Conservation (phyloP, 176 grass and related monocot species). For the Hsuehochloa calcarea region DNA sequence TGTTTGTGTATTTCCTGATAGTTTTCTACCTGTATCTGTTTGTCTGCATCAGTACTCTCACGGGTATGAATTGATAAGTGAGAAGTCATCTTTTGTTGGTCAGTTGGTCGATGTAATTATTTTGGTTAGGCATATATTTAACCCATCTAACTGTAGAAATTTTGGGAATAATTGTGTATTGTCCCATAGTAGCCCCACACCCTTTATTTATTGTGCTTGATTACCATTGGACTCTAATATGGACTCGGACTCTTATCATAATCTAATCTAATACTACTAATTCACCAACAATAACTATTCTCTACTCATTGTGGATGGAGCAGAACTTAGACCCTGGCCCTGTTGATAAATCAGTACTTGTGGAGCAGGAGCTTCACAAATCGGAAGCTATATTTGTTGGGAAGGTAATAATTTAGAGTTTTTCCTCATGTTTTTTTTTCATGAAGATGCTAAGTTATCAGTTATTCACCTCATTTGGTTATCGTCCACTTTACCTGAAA, state of each 20-base stretch:
- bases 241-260: neutral
- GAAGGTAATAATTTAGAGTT: constrained; percentile 30
- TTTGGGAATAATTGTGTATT: neutral
- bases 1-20: neutral
- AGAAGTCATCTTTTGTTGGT: neutral
- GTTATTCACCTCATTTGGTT: neutral
- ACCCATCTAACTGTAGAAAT: neutral
- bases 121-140: neutral
- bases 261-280: neutral
- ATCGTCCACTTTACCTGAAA: neutral
- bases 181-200: neutral
- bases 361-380: constrained; percentile 47
- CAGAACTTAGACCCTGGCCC: constrained; percentile 41
- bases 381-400: constrained; percentile 43
- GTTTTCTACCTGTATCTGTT: neutral
- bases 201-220: neutral
- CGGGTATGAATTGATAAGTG: neutral
- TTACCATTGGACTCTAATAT: neutral
- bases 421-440: neutral
- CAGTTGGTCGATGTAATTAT: neutral
- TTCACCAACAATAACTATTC: neutral
- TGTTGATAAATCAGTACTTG: constrained; percentile 51
- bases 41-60: constrained; percentile 20
- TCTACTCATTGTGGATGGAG: constrained; percentile 16
- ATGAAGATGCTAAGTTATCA: neutral